Base-by-base conservation (phyloP, 177 flowering plant genomes). In the Vitis hybrid region DNA sequence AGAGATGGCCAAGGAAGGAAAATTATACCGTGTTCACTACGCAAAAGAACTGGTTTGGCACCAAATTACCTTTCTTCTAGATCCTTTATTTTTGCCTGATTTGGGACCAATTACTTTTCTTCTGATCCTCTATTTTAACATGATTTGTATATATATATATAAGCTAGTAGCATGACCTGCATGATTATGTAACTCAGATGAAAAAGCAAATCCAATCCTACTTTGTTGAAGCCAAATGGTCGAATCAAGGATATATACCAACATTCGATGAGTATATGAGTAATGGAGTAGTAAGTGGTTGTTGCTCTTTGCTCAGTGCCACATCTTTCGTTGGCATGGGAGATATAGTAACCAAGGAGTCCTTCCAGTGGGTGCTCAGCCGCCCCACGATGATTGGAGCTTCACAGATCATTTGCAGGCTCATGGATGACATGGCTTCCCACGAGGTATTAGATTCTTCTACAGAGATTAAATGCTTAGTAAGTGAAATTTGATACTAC, bases 361-460 rank as follows among this genome's bases (percentile, higher is more conserved):
- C 17, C 30, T 62, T 76, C 50, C 68, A 73, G 18, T 77, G 80
- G 77, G 14, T 69, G 11, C 9, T 66, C 17, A 66, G 11, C 18
- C 46, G 35, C 5, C 76, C 79, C 0, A 30, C 18, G 51, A 71
- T 78, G 11, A n/a, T 73, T 6, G 56, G 4, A 51, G 76, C 84
- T 30, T 46, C 71, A 30, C 9, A 51, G 15, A 0, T 59, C n/a
- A 61, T 78, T 21, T 8, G 61, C 32, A 49, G 79, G 35, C 64
- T 81, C 20, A 53, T 54, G 53, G 71, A 81, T 51, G 84, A 76
- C 55, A 48, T 78, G 15, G 68, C 53, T 1, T 57, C 73, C 27
- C 65, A 81, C 48, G 57, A 67, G 74, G 81, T 81, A 32, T 32
- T 3, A 32, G 35, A 32, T 32, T 32, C 35, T 32, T 32, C 35